phyloP scores from a whole-genome alignment of 805 yeast genomes.

The Spathaspora gorwiae region DNA sequence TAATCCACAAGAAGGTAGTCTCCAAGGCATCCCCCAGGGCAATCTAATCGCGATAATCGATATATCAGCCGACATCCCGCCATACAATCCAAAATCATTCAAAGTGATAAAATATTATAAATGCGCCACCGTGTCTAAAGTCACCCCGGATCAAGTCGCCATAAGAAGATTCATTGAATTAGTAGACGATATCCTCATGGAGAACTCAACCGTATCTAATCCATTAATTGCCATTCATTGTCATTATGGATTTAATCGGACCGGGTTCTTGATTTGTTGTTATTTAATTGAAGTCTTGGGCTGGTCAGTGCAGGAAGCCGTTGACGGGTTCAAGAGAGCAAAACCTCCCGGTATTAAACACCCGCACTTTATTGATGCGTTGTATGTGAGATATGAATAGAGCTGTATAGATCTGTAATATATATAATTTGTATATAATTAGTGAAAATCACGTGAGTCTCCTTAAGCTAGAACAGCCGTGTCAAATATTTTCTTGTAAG shows the following conservation, averaged over 20 bases:
- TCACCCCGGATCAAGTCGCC: constrained; percentile 62
- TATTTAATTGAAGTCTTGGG: constrained; percentile 58
- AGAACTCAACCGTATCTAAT: constrained; percentile 11
- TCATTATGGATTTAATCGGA: constrained; percentile 77
- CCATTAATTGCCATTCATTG: constrained; percentile 66
- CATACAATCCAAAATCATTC: constrained; percentile 61
- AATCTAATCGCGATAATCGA: constrained; percentile 57
- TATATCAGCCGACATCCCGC: constrained; percentile 66
- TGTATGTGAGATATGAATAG: constrained; percentile 57
- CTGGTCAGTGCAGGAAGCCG: constrained; percentile 59
- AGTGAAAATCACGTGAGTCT: too few relatives aligned
- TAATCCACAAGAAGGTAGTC: constrained; percentile 9
- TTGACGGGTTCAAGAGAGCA: constrained; percentile 52
- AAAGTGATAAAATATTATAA: constrained; percentile 55
- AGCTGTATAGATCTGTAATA: not conserved
- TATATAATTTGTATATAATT: too few relatives aligned
- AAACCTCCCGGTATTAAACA: constrained; percentile 73
- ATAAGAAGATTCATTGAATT: constrained; percentile 53
- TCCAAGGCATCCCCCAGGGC: constrained; percentile 18
- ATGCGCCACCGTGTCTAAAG: constrained; percentile 73
- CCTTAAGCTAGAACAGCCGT: too few relatives aligned
- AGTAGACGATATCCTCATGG: constrained; percentile 42
- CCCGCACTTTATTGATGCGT: constrained; percentile 69
- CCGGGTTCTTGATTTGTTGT: constrained; percentile 70
- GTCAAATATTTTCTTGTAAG: too few relatives aligned